Evolutionary conservation across 306 rosid genomes (phyloP), one percentile per base, ranked within the genome.

Genomic region (Prunus padus): DNA sequence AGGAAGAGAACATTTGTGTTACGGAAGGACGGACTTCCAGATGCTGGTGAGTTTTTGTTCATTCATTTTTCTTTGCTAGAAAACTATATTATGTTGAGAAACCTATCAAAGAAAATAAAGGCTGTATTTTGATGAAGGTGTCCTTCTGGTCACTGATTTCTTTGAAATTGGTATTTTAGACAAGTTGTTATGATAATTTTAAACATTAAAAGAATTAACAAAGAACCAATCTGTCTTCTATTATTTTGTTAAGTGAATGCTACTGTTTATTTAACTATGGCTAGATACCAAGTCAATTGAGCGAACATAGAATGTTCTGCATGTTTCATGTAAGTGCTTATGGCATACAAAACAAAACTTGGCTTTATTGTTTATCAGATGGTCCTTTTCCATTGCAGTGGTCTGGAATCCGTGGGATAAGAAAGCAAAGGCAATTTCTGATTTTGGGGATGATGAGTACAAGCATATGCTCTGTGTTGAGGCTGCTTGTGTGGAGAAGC

Each of bases 351-450:
- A 69, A 19, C 15, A 52, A 71, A 54, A n/a, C 13, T 28, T 11
- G 46, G 3, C 52, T 1, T 31, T 33, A 6, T 65, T 71, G 33
- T 61, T 42, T 37, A 65, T 56, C 46, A 63, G 46, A 15, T 63
- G 9, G 44, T 63, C 18, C n/a, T 62, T 65, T 73, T 67, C 12
- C 0, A 22, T 6, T 83, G 76, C 74, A 92, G 97, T 85, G 81
- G 89, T 92, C 42, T 92, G 94, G 96, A 92, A 92, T 69, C 96
- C 96, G 0, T 92, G 97, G 97, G 96, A 90, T 61, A 92, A 92
- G 80, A 92, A 88, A 75, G 84, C 88, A 11, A 92, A 88, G 77
- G 72, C 85, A n/a, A 78, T 92, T 61, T 19, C 90, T 63, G 97
- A 92, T 77, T 72, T 92, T 6, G 91, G 88, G 71, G 88, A 88